Base-by-base conservation (phyloP, 768 basidiomycete species). In the Agrocybe praecox region DNA sequence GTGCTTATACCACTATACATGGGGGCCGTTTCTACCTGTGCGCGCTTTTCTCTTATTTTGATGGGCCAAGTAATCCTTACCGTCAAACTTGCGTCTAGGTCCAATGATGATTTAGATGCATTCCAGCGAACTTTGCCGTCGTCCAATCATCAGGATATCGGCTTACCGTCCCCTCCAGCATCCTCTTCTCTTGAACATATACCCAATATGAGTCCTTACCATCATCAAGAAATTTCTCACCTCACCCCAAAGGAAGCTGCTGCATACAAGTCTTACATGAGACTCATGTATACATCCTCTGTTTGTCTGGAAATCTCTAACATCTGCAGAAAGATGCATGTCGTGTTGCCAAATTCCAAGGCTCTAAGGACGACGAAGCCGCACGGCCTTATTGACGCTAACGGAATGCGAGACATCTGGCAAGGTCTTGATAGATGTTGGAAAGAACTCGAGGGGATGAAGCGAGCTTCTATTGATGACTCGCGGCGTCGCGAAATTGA, bases 1-100 rank as follows among this genome's bases (percentile, higher is more conserved):
- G 92, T 24, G 81, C 95, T 19, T 85, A 86, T 1, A 90, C 85
- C 9, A 95, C 89, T 19, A 79, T 96, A 56, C 81, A 87, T 49
- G 95, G 95, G n/a, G 89, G 92, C 2, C 87, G 92, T 36, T 79
- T 96, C 46, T 76, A 89, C 46, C 72, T 96, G 92, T 93, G 74
- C 64, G 91, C 58, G 26, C 36, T 40, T 11, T 42, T 18, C 24
- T 44, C 34, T 12, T 29, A 32, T 7, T 24, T 23, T 12, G 17
- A 33, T 29, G 26, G 26, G 26, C 26, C 5, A 29, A 29, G 26
- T 29, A 9, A 29, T 29, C 26, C 18, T 11, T 29, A 56, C 60
- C 51, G 50, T 46, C 11, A 43, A 14, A 40, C 26, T 29, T 29
- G 52, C 6, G 19, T 29, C 22, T 46, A 94, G 90, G 46, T 80